These are phyloP conservation scores for Strobilomyces dryophilus DNA, from an alignment of 768 basidiomycete species.

Conservation along the genomic window DNA sequence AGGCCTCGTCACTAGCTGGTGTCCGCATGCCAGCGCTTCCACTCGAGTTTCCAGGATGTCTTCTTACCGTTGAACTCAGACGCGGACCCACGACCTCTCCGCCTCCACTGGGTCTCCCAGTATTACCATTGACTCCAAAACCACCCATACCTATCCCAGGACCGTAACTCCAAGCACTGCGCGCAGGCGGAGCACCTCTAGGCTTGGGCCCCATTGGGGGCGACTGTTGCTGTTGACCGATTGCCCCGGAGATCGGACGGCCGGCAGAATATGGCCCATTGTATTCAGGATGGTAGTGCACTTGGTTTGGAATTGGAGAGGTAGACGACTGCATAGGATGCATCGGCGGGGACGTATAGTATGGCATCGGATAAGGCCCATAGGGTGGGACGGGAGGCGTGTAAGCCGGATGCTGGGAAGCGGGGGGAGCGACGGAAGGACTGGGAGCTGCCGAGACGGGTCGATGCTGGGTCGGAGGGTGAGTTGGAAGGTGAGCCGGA, in stretches of 20 bases:
- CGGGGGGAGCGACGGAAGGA: conserved; percentile 27
- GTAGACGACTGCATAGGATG: conserved; percentile 25
- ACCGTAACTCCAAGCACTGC: conserved; percentile 68
- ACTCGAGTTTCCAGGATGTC: conserved; percentile 47
- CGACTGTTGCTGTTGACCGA: conserved; percentile 34
- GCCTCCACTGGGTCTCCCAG: conserved; percentile 24
- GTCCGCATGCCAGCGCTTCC: conserved; percentile 55
- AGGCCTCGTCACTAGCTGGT: conserved; percentile 67
- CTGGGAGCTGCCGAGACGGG: conserved; percentile 30
- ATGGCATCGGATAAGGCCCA: conserved; percentile 34
- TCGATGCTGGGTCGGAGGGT: conserved; percentile 40
- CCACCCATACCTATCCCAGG: conserved; percentile 55
- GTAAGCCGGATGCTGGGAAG: conserved; percentile 31
- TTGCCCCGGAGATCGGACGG: conserved; percentile 27
- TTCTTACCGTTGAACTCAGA: conserved; percentile 47
- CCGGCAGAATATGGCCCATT: conserved; percentile 22
- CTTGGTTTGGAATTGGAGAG: conserved; percentile 25
- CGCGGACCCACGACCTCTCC: conserved; percentile 62
- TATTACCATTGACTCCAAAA: conserved; percentile 28
- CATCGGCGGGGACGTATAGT: conserved; percentile 30
- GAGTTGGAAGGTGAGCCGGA: conserved; percentile 36
- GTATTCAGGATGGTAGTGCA: conserved; percentile 28
- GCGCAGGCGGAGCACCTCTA: conserved; percentile 38
- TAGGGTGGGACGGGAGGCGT: conserved; percentile 31
- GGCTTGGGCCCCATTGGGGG: conserved; percentile 23